Evolutionary conservation across 768 basidiomycete species (phyloP), one percentile per base, ranked within the genome.

Genomic region (Termitomyces heimii): DNA sequence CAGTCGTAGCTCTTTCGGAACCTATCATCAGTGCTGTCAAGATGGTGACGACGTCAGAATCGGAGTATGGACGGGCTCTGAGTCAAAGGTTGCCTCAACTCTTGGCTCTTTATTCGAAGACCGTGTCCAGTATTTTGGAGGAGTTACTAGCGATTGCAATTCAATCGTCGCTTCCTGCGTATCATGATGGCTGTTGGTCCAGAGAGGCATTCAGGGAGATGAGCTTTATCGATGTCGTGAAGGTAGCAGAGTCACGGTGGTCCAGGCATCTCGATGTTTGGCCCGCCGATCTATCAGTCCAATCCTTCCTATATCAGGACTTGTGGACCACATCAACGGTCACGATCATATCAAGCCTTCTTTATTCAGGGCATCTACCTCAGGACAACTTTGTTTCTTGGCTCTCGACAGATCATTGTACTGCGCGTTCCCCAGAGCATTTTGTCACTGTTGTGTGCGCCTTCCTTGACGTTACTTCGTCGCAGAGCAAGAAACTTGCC

Each of bases 101-200:
- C 1, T 59, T 82, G 8, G 61, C 66, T 37, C 61, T 5, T 28
- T 71, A 9, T 61, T 81, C 10, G 68, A 73, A 10, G 61, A 67
- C 37, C 7, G 3, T 31, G n/a, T 76, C 72, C 16, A 9, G 54
- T 1, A 58, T 71, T 2, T 69, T 85, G 0, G 81, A 86, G 42
- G 70, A 76, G 9, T 66, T 86, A 58, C 72, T 86, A 22, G 76
- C 81, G 2, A 62, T 63, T 4, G 69, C 74, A 0, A 58, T 83
- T 4, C 67, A 73, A 16, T 72, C 75, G 1, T 72, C 71, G 9
- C 50, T 80, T 20, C 79, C 79, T 0, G 60, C 74, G 10, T 68
- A 71, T 24, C 60, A 71, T 46, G 67, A 74, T 37, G 76, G 76
- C 12, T 62, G 53, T 42, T 51, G 47, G 8, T 34, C 22, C 14